Percentiles rank a stretch among this genome's conserved stretches.
Evolutionary conservation across 2,329 filamentous ascomycete genomes (phyloP).

Genomic region (Dactylellina parvicollis): DNA sequence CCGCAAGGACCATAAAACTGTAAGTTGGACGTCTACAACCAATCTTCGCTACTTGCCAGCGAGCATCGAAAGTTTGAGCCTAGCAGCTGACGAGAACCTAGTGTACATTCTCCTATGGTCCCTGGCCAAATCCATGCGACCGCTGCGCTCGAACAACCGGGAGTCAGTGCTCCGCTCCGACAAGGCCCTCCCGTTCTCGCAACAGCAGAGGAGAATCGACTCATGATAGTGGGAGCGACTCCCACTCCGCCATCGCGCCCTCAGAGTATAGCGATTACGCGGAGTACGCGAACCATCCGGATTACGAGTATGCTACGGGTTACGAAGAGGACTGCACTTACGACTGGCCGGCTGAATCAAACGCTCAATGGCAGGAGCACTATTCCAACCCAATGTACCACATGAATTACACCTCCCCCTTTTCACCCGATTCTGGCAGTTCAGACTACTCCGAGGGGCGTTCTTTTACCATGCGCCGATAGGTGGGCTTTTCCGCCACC

Average conservation of each 20-base stretch:
- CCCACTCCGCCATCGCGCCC: constrained; percentile 33
- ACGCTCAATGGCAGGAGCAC: constrained; percentile 48
- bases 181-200: constrained; percentile 40
- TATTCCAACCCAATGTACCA: constrained; percentile 50
- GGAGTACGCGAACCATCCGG: constrained; percentile 18
- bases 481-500: constrained; percentile 37
- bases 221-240: constrained; percentile 49
- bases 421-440: constrained; percentile 49
- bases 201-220: constrained; percentile 46
- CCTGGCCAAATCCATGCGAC: constrained; percentile 51
- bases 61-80: neutral
- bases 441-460: constrained; percentile 50
- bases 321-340: constrained; percentile 52
- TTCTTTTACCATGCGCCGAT: constrained; percentile 41
- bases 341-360: constrained; percentile 37
- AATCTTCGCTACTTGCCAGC: no score
- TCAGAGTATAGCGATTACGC: constrained; percentile 45
- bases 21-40: constrained; percentile 1
- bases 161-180: constrained; percentile 46
- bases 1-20: constrained; percentile 49
- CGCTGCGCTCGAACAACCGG: constrained; percentile 48
- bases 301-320: constrained; percentile 43
- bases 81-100: neutral
- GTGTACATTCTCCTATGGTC: constrained; percentile 50
- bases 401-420: constrained; percentile 46